phyloP scores from a whole-genome alignment of 169 alveolate genomes.

The Plasmodium vivax region DNA sequence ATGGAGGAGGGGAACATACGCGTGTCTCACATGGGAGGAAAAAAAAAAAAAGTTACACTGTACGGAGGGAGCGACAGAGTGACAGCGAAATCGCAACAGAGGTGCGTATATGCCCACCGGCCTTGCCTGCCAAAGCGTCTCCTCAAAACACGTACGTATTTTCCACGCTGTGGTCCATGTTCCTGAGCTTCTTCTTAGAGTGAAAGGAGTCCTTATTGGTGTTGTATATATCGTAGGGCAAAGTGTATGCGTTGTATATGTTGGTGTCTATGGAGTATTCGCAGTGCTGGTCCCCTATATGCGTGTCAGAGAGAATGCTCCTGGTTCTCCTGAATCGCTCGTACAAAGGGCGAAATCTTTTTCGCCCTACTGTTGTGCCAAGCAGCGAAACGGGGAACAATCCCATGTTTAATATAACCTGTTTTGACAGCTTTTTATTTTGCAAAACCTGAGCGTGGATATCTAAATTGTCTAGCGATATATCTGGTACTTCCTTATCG shows the following conservation, averaged over 20 bases:
- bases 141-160: slow-evolving; percentile 55
- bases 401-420: slow-evolving; percentile 83
- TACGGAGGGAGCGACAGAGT: background rate
- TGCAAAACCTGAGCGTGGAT: slow-evolving; percentile 80
- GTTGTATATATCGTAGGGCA: slow-evolving; percentile 72
- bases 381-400: slow-evolving; percentile 80
- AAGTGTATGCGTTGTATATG: slow-evolving; percentile 71
- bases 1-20: background rate
- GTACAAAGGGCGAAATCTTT: slow-evolving; percentile 79
- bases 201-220: slow-evolving; percentile 32
- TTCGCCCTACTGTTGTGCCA: slow-evolving; percentile 83
- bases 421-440: slow-evolving; percentile 80
- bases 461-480: slow-evolving; percentile 79
- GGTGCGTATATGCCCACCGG: background rate
- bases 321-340: slow-evolving; percentile 81
- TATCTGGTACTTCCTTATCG: slow-evolving; percentile 83
- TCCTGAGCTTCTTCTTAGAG: slow-evolving; percentile 15
- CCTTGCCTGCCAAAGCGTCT: background rate
- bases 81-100: background rate
- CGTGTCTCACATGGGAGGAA: background rate
- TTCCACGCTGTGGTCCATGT: slow-evolving; percentile 8
- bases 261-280: slow-evolving; percentile 77
- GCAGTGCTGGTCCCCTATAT: slow-evolving; percentile 79
- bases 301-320: slow-evolving; percentile 81
- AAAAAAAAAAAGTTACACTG: background rate